Conservation (phyloP, 2,329 filamentous ascomycete genomes). For the Mariannaea sp. region DNA sequence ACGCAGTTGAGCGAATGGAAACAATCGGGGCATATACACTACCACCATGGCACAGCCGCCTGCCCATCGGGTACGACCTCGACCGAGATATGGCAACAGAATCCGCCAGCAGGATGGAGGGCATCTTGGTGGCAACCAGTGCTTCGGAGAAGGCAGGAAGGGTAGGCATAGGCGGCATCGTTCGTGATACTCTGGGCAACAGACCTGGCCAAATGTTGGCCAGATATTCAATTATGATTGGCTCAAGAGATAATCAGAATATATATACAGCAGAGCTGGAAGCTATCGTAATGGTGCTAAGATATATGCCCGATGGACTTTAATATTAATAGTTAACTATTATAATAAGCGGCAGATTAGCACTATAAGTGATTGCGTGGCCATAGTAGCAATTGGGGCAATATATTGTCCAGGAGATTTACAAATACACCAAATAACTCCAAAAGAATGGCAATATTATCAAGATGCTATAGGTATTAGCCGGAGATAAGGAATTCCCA, state of each 20-base stretch:
- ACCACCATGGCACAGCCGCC: neutral
- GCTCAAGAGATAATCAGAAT: neutral
- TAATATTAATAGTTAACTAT: neutral
- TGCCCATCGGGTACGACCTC: neutral
- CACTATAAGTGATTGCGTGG: neutral
- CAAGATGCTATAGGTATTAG: slow-evolving; percentile 1
- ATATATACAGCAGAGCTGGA: neutral
- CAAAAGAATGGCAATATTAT: neutral
- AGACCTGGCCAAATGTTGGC: neutral
- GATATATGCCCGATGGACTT: neutral
- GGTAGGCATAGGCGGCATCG: slow-evolving; percentile 1
- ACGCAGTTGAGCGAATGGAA: neutral
- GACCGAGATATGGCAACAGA: neutral
- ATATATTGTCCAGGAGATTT: neutral
- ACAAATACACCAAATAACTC: neutral
- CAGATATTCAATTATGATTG: neutral
- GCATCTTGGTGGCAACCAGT: neutral
- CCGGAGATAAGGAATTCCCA: neutral
- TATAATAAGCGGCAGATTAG: neutral
- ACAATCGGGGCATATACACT: neutral
- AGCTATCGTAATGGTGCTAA: neutral
- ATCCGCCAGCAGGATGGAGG: neutral
- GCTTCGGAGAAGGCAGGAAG: neutral
- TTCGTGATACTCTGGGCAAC: slow-evolving; percentile 1
- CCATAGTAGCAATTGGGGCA: neutral